Evolutionary conservation across 495 filamentous ascomycete species (phyloP).

Genomic region (Penicillium desertorum): DNA sequence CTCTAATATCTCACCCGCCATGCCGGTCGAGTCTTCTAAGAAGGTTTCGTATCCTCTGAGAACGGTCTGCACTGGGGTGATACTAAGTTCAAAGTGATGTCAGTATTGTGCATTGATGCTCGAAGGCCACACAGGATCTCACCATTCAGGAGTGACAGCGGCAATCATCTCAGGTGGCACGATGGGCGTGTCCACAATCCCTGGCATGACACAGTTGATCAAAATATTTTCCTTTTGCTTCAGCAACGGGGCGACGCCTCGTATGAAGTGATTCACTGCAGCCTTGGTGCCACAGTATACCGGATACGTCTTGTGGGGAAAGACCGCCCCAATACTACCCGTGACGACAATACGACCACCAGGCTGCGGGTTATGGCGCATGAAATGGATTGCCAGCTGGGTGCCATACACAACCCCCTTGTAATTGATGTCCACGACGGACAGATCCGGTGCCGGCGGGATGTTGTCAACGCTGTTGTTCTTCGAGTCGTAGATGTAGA

Average conservation of each 20-base stretch:
- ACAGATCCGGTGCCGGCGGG: constrained; percentile 27
- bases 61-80: constrained; percentile 29
- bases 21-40: constrained; percentile 29
- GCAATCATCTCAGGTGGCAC: constrained; percentile 31
- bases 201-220: constrained; percentile 33
- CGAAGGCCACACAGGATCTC: background rate
- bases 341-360: constrained; percentile 32
- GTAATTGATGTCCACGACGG: constrained; percentile 29
- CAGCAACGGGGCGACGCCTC: constrained; percentile 27
- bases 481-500: constrained; percentile 25
- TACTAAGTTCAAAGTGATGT: constrained; percentile 10
- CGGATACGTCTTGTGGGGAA: constrained; percentile 30
- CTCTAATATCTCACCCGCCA: constrained; percentile 31
- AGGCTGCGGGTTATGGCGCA: constrained; percentile 30
- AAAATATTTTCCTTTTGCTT: constrained; percentile 33
- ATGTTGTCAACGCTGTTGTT: constrained; percentile 24
- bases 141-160: constrained; percentile 32
- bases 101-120: constrained; percentile 1
- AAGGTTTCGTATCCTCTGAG: constrained; percentile 27
- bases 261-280: constrained; percentile 31
- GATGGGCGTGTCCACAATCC: constrained; percentile 30
- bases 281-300: constrained; percentile 35
- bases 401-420: constrained; percentile 33
- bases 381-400: constrained; percentile 33
- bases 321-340: constrained; percentile 27